These are phyloP conservation scores for Phytophthora cryptogea DNA, from an alignment of 352 stramenopile genomes.

Conservation along the genomic window DNA sequence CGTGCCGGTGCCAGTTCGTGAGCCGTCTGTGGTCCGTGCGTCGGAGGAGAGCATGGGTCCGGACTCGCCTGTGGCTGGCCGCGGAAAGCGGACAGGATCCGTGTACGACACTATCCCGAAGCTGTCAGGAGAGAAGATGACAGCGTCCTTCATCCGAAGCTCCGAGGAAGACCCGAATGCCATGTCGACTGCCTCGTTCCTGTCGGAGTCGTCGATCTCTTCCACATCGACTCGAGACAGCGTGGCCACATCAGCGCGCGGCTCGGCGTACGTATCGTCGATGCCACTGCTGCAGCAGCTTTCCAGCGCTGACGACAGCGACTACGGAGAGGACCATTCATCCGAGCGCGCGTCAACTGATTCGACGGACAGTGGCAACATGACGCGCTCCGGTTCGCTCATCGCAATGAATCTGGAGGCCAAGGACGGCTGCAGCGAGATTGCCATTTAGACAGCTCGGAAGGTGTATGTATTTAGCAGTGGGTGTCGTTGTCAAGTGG, in stretches of 20 bases:
- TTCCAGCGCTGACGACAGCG: slow-evolving; percentile 28
- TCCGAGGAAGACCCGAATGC: slow-evolving; percentile 21
- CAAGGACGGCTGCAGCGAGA: slow-evolving; percentile 38
- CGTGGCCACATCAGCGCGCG: slow-evolving; percentile 9
- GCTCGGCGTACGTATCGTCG: slow-evolving; percentile 27
- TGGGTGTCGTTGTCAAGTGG: slow-evolving; percentile 22
- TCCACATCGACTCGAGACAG: slow-evolving; percentile 33
- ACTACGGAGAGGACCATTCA: slow-evolving; percentile 31
- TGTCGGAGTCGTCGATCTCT: slow-evolving; percentile 31
- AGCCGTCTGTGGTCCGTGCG: slow-evolving; percentile 6
- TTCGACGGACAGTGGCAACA: slow-evolving; percentile 30
- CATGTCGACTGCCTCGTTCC: slow-evolving; percentile 31
- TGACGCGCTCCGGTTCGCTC: slow-evolving; percentile 36
- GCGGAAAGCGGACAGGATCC: slow-evolving; percentile 31
- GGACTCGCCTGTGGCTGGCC: slow-evolving; percentile 28
- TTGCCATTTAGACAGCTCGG: slow-evolving; percentile 33
- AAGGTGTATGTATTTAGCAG: slow-evolving; percentile 39
- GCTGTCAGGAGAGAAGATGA: slow-evolving; percentile 33
- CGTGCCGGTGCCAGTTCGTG: not conserved
- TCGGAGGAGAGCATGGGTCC: slow-evolving; percentile 36
- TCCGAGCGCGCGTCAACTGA: slow-evolving; percentile 30
- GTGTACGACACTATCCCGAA: slow-evolving; percentile 41
- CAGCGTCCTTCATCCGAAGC: slow-evolving; percentile 14
- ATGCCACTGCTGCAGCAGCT: slow-evolving; percentile 35
- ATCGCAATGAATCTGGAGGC: slow-evolving; percentile 43